Percentiles rank a stretch among this genome's conserved stretches.
These are phyloP conservation scores for Phytophthora melonis DNA, from an alignment of 352 stramenopile genomes.

Conservation along the genomic window DNA sequence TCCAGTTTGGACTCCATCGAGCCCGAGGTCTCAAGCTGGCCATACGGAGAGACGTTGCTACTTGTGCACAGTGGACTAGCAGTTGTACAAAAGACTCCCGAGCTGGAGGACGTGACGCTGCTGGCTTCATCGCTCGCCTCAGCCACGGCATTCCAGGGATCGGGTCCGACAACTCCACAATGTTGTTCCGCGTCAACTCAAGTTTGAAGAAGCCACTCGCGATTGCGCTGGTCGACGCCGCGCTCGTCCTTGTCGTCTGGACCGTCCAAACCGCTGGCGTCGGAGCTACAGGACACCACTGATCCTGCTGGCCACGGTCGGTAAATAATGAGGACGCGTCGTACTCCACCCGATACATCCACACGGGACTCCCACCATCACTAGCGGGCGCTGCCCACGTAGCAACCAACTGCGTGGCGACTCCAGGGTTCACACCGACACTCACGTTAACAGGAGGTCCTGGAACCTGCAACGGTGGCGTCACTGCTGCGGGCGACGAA, in stretches of 20 bases:
- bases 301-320: constrained; percentile 69
- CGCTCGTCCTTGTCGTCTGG: constrained; percentile 43
- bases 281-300: constrained; percentile 70
- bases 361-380: constrained; percentile 65
- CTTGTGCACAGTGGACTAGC: constrained; percentile 42
- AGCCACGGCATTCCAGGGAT: constrained; percentile 95
- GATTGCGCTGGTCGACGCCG: constrained; percentile 40
- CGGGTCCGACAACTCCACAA: constrained; percentile 59
- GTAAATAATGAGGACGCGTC: constrained; percentile 75
- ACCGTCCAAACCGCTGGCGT: constrained; percentile 72
- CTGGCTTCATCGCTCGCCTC: constrained; percentile 83
- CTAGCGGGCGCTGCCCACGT: constrained; percentile 60
- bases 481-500: constrained; percentile 56
- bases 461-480: constrained; percentile 82
- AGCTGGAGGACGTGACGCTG: constrained; percentile 39
- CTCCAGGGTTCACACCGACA: constrained; percentile 80
- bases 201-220: constrained; percentile 66
- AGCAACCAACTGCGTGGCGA: constrained; percentile 72
- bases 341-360: constrained; percentile 86
- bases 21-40: constrained; percentile 58
- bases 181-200: constrained; percentile 55
- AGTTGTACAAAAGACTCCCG: constrained; percentile 69
- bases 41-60: constrained; percentile 37
- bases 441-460: constrained; percentile 67
- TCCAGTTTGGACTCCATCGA: constrained; percentile 84